phyloP scores from a whole-genome alignment of 208 protist species.

The Leishmania aethiopica region DNA sequence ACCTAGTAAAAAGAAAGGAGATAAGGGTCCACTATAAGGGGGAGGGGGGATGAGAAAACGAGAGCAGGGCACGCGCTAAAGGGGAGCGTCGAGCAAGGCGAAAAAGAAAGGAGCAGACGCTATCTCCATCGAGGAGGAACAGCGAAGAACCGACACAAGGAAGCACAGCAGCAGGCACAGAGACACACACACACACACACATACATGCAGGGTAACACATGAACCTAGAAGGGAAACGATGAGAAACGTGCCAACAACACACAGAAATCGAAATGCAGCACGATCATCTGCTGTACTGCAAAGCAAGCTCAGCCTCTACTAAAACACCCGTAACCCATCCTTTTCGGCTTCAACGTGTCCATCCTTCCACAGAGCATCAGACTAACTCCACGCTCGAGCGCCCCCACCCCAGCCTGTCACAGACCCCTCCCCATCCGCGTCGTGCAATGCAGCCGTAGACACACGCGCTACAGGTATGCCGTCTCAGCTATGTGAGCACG shows the following conservation, averaged over 20 bases:
- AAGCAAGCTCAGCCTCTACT: not conserved
- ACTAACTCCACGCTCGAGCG: no score
- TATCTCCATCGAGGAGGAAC: not conserved
- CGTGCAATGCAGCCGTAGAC: not conserved
- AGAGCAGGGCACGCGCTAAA: not conserved
- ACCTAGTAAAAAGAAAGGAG: not conserved
- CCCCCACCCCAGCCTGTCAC: not conserved
- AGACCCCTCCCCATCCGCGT: no score
- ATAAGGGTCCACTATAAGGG: not conserved
- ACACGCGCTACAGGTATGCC: not conserved
- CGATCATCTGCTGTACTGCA: not conserved
- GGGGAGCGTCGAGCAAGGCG: not conserved
- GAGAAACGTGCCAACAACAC: conserved; percentile 18
- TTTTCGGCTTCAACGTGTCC: no score
- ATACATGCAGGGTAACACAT: not conserved
- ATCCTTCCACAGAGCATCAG: not conserved
- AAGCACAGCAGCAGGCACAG: not conserved
- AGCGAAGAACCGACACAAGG: not conserved
- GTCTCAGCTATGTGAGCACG: not conserved
- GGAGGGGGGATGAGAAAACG: not conserved
- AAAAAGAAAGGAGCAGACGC: not conserved
- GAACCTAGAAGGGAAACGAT: conserved; percentile 4
- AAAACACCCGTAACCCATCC: not conserved
- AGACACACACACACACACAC: not conserved
- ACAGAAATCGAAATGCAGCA: conserved; percentile 11